Evolutionary conservation across 768 basidiomycete species (phyloP).

Genomic region (Pleurotus ostreatus): DNA sequence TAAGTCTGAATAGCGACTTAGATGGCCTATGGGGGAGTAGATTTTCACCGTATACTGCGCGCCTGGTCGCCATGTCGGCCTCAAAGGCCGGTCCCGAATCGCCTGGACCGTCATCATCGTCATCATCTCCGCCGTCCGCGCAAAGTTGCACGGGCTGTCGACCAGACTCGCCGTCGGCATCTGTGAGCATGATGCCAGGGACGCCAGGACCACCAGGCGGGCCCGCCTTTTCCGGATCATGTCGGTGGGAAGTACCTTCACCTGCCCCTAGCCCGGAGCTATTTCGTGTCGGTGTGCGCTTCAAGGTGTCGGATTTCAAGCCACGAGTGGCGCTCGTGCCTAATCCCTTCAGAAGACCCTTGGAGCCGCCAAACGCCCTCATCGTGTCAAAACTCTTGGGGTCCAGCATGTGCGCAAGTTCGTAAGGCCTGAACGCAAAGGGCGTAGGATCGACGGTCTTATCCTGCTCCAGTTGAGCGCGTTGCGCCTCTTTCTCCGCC

Average conservation of each 20-base stretch:
- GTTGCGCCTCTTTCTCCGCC: slow-evolving; percentile 23
- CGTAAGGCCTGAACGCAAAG: slow-evolving; percentile 68
- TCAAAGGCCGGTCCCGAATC: slow-evolving; percentile 23
- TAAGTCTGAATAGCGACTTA: slow-evolving; percentile 69
- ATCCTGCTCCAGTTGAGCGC: slow-evolving; percentile 36
- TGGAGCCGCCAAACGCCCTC: slow-evolving; percentile 64
- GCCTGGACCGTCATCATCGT: slow-evolving; percentile 16
- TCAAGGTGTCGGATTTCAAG: slow-evolving; percentile 7
- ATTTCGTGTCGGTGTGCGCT: slow-evolving; percentile 16
- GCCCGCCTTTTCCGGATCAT: slow-evolving; percentile 14
- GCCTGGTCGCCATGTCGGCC: slow-evolving; percentile 57
- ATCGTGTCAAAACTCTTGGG: slow-evolving; percentile 77
- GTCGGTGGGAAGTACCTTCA: slow-evolving; percentile 7
- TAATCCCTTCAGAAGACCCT: slow-evolving; percentile 65
- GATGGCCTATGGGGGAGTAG: slow-evolving; percentile 63
- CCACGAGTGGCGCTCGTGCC: slow-evolving; percentile 61
- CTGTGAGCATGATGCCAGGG: slow-evolving; percentile 22
- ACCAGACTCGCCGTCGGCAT: slow-evolving; percentile 7
- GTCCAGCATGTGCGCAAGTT: slow-evolving; percentile 84
- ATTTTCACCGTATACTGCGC: slow-evolving; percentile 72
- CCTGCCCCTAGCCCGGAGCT: slow-evolving; percentile 14
- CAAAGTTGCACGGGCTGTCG: slow-evolving; percentile 3
- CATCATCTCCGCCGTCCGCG: slow-evolving; percentile 9
- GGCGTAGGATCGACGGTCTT: slow-evolving; percentile 56
- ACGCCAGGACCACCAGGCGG: slow-evolving; percentile 12